A percentile compares a stretch with the other conserved stretches of the same genome.
These are phyloP conservation scores for Sphaerobolus stellatus DNA, from an alignment of 1,284 basidiomycete species.

Conservation along the genomic window DNA sequence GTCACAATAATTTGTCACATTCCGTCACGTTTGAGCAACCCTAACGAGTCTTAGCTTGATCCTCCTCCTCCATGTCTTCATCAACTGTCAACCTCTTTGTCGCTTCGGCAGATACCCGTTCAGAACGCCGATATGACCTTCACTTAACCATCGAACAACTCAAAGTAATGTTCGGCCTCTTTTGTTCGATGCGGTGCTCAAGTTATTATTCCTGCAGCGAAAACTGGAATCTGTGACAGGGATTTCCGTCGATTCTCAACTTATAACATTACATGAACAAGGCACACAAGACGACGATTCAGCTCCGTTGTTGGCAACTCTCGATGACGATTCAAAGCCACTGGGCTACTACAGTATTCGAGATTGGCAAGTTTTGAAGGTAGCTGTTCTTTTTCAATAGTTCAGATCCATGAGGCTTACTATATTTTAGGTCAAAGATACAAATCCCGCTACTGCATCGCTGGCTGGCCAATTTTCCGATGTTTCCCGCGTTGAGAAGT, in stretches of 20 bases:
- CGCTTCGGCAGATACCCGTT: slow-evolving; percentile 82
- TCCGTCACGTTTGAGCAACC: no score
- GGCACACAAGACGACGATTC: slow-evolving; percentile 48
- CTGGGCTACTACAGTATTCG: slow-evolving; percentile 73
- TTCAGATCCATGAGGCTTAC: background rate
- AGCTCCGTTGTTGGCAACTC: slow-evolving; percentile 46
- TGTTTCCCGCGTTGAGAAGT: slow-evolving; percentile 87
- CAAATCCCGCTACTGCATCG: slow-evolving; percentile 64
- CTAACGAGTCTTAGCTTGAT: background rate
- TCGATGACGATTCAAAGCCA: slow-evolving; percentile 66
- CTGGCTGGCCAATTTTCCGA: slow-evolving; percentile 83
- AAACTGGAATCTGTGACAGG: slow-evolving; percentile 93
- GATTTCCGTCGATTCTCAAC: slow-evolving; percentile 72
- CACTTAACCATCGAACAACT: slow-evolving; percentile 72
- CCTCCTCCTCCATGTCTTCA: slow-evolving; percentile 1
- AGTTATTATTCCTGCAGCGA: slow-evolving; percentile 42
- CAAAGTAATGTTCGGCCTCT: slow-evolving; percentile 52
- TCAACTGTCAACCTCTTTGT: slow-evolving; percentile 69
- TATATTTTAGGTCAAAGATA: slow-evolving; percentile 69
- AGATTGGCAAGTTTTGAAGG: slow-evolving; percentile 75
- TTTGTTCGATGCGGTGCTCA: slow-evolving; percentile 3
- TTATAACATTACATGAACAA: slow-evolving; percentile 57
- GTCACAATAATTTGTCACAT: no score
- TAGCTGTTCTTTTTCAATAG: slow-evolving; percentile 30
- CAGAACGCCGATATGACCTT: slow-evolving; percentile 79